phyloP scores from a whole-genome alignment of 225 moss, liverwort and hornwort species.

The Sphagnum contortum region DNA sequence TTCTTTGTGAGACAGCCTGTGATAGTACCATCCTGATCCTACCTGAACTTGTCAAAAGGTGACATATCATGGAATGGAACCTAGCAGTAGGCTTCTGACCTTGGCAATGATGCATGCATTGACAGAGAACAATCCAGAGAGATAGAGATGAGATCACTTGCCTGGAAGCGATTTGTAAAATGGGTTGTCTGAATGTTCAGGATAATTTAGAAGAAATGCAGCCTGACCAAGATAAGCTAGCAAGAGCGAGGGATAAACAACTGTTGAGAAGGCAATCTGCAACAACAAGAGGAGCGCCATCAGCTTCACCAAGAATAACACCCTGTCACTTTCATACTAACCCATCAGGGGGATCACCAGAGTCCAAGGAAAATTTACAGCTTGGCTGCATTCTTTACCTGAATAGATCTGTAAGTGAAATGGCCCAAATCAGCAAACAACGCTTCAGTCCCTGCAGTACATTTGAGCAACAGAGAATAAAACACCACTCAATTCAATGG shows the following conservation, averaged over 20 bases:
- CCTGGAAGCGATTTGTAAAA: slow-evolving; percentile 65
- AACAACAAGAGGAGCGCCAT: slow-evolving; percentile 1
- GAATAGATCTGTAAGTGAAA: slow-evolving; percentile 64
- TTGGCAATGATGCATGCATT: not conserved
- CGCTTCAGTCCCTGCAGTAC: slow-evolving; percentile 64
- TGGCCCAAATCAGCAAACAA: slow-evolving; percentile 91
- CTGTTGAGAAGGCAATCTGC: slow-evolving; percentile 71
- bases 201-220: slow-evolving; percentile 62
- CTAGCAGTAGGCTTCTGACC: not conserved
- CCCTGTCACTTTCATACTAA: no score
- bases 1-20: no score
- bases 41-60: not conserved
- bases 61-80: not conserved
- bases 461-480: not conserved
- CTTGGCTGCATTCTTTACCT: slow-evolving; percentile 22
- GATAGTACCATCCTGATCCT: not conserved
- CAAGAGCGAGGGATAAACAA: slow-evolving; percentile 66
- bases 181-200: slow-evolving; percentile 22
- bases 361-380: not conserved
- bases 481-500: slow-evolving; percentile 3
- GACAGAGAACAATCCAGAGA: not conserved
- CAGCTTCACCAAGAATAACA: no score
- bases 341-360: no score
- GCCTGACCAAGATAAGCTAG: slow-evolving; percentile 84
- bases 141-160: slow-evolving; percentile 3